A percentile compares a stretch with the other conserved stretches of the same genome.
phyloP scores from a whole-genome alignment of 257 asterid species.

The Ilex asprella region DNA sequence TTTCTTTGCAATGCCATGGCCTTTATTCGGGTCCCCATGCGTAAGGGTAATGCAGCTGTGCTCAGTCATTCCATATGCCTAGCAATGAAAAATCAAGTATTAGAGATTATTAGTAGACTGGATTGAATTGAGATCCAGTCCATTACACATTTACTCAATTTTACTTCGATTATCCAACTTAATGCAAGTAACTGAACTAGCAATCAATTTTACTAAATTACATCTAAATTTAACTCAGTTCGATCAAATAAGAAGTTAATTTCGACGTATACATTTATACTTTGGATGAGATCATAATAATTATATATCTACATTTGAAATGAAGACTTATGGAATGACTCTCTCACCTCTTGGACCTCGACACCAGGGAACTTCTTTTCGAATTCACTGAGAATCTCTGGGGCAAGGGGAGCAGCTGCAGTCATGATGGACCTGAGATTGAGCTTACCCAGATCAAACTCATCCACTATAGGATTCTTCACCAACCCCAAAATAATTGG shows the following conservation, averaged over 20 bases:
- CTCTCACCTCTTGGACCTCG: conserved; percentile 70
- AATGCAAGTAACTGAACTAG: too few species aligned
- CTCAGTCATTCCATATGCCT: conserved; percentile 98
- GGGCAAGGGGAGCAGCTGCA: conserved; percentile 97
- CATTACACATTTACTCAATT: too few species aligned
- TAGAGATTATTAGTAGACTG: too few species aligned
- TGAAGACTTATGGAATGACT: too few species aligned
- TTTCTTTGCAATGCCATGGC: conserved; percentile 53
- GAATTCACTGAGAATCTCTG: conserved; percentile 66
- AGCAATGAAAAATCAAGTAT: not conserved
- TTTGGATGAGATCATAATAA: too few species aligned
- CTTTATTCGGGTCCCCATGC: conserved; percentile 52
- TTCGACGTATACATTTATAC: too few species aligned
- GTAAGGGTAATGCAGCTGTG: conserved; percentile 89
- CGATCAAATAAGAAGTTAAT: too few species aligned
- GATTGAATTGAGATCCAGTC: too few species aligned
- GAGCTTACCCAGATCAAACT: conserved; percentile 64
- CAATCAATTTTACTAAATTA: too few species aligned
- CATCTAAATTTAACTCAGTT: too few species aligned
- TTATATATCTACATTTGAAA: too few species aligned
- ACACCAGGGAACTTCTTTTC: conserved; percentile 70
- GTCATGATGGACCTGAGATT: conserved; percentile 75
- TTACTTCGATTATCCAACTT: too few species aligned
- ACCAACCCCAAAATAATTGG: conserved; percentile 82
- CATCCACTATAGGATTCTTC: conserved; percentile 78